These are phyloP conservation scores for Hygrocybe punicea DNA, from an alignment of 768 basidiomycete genomes.

Conservation along the genomic window DNA sequence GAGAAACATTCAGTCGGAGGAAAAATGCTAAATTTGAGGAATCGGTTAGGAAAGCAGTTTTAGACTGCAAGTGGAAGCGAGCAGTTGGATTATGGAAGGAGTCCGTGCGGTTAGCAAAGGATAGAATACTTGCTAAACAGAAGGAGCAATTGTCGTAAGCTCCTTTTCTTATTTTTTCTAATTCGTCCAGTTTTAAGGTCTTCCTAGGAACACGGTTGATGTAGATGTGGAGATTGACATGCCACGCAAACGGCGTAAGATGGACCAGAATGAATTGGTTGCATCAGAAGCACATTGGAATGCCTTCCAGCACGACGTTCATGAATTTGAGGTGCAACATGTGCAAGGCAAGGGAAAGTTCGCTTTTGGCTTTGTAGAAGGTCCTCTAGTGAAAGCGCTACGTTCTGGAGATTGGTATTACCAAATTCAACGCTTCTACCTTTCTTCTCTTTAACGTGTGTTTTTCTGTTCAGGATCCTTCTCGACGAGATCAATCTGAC, in stretches of 20 bases:
- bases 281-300: conserved; percentile 60
- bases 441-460: conserved; percentile 4
- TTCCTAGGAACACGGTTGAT: not conserved
- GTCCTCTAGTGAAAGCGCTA: conserved; percentile 89
- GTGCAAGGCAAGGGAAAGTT: conserved; percentile 86
- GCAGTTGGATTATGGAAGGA: conserved; percentile 82
- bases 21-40: conserved; percentile 86
- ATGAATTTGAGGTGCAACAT: conserved; percentile 84
- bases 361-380: conserved; percentile 93
- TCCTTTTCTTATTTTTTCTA: not conserved
- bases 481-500: conserved; percentile 97
- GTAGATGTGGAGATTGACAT: conserved; percentile 20
- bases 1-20: conserved; percentile 80
- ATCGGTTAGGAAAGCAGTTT: conserved; percentile 75
- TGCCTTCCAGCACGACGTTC: conserved; percentile 61
- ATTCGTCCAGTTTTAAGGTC: not conserved
- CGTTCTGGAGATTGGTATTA: conserved; percentile 86
- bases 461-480: conserved; percentile 64
- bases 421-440: not conserved
- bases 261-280: conserved; percentile 39
- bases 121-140: conserved; percentile 47
- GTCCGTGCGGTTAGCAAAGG: conserved; percentile 62
- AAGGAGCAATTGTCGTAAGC: conserved; percentile 11
- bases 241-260: conserved; percentile 70
- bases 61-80: conserved; percentile 81